Percentiles rank a stretch among this genome's conserved stretches.
Evolutionary conservation across 176 grass and related monocot genomes (phyloP).

Genomic region (Phoenix dactylifera): DNA sequence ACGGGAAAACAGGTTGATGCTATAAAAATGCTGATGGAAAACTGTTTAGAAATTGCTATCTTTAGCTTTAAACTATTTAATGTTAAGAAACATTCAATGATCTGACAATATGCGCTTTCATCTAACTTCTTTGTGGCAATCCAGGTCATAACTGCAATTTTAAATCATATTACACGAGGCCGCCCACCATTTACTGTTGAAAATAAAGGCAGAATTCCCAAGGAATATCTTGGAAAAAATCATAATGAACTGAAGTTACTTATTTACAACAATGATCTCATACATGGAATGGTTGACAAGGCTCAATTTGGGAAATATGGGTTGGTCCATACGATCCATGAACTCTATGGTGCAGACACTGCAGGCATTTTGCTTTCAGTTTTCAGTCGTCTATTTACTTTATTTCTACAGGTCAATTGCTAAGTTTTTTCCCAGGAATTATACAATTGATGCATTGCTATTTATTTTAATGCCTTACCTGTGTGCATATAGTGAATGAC

Average conservation of each 20-base stretch:
- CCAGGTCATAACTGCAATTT: conserved; percentile 88
- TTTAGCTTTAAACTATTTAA: too few species aligned
- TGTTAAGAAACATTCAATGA: background rate
- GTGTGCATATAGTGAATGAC: too few species aligned
- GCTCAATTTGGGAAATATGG: conserved; percentile 71
- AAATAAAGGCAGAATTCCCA: conserved; percentile 52
- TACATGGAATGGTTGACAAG: conserved; percentile 94
- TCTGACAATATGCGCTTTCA: background rate
- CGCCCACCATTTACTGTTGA: conserved; percentile 61
- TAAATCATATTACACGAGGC: conserved; percentile 82
- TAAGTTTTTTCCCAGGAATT: background rate
- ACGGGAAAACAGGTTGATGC: conserved; percentile 77
- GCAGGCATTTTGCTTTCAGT: conserved; percentile 71
- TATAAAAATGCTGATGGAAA: background rate
- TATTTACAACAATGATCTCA: conserved; percentile 59
- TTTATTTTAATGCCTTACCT: too few species aligned
- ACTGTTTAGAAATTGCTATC: too few species aligned
- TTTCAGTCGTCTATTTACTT: conserved; percentile 88
- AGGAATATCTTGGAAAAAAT: conserved; percentile 38
- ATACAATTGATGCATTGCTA: conserved; percentile 12
- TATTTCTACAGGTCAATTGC: conserved; percentile 69
- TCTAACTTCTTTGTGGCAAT: conserved; percentile 4
- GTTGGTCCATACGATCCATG: conserved; percentile 86
- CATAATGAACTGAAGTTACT: conserved; percentile 28
- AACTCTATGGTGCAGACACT: conserved; percentile 73